phyloP scores from a whole-genome alignment of 192 early-diverging fungal genomes.

The Rhizophagus sp. region DNA sequence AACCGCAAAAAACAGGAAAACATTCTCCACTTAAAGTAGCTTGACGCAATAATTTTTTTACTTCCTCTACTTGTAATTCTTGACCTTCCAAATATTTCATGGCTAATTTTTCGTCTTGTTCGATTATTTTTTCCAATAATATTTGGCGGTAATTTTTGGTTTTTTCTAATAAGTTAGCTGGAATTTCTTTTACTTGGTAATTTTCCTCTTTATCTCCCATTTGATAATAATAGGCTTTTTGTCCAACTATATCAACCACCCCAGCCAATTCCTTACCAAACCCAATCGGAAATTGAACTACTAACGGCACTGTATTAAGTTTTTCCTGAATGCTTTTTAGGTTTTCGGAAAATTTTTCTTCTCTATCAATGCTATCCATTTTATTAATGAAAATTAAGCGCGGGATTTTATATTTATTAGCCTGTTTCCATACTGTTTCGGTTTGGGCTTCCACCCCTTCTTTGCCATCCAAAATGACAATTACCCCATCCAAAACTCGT shows the following conservation, averaged over 20 bases:
- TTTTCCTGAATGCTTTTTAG: constrained; percentile 17
- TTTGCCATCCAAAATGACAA: constrained; percentile 14
- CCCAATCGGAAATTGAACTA: constrained; percentile 20
- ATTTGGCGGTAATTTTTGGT: constrained; percentile 2
- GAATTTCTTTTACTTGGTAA: constrained; percentile 22
- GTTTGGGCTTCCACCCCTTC: constrained; percentile 22
- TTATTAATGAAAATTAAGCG: constrained; percentile 22
- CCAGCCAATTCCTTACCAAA: constrained; percentile 7
- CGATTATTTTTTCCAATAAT: constrained; percentile 18
- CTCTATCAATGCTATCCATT: constrained; percentile 19
- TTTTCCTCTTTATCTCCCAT: constrained; percentile 6
- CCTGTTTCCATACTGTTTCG: constrained; percentile 18
- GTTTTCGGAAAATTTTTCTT: not conserved
- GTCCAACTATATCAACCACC: constrained; percentile 12
- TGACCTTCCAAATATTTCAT: constrained; percentile 15
- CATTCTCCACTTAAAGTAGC: not conserved
- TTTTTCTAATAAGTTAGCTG: not conserved
- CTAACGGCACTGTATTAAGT: not conserved
- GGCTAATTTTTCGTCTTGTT: constrained; percentile 9
- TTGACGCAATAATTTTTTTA: not conserved
- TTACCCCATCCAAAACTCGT: constrained; percentile 5
- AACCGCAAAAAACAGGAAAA: constrained; percentile 15
- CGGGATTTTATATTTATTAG: constrained; percentile 23
- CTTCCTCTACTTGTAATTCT: not conserved
- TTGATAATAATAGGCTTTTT: constrained; percentile 21